Conservation (phyloP, 108 stramenopile genomes). For the Skeletonema costatum region DNA sequence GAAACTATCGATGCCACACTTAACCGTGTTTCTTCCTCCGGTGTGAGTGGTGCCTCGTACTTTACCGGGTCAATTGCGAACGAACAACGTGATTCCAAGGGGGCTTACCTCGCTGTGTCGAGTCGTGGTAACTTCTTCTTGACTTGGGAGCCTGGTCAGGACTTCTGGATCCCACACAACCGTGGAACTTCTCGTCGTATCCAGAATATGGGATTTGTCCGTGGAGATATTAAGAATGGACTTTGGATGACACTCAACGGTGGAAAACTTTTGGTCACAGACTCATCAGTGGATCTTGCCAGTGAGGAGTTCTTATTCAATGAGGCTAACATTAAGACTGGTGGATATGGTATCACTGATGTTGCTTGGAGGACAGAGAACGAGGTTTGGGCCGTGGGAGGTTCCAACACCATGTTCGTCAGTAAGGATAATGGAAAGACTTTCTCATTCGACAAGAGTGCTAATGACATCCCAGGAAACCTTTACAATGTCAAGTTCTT, state of each 20-base stretch:
- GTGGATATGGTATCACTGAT: constrained; percentile 97
- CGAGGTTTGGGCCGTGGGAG: constrained; percentile 97
- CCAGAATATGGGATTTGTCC: constrained; percentile 97
- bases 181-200: constrained; percentile 94
- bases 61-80: constrained; percentile 93
- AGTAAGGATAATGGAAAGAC: constrained; percentile 92
- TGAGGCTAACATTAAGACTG: constrained; percentile 94
- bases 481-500: constrained; percentile 97
- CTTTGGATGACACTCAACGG: constrained; percentile 98
- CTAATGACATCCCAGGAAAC: constrained; percentile 94
- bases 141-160: constrained; percentile 96
- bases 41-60: constrained; percentile 94
- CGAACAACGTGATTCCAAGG: constrained; percentile 83
- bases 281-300: constrained; percentile 52
- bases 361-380: constrained; percentile 89
- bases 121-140: constrained; percentile 98
- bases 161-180: constrained; percentile 99
- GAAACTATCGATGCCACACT: constrained; percentile 98
- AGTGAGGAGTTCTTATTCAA: constrained; percentile 79
- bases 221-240: constrained; percentile 90
- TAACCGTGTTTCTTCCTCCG: constrained; percentile 89
- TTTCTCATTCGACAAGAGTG: constrained; percentile 90
- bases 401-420: constrained; percentile 93
- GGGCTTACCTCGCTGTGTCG: constrained; percentile 89
- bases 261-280: constrained; percentile 80